Evolutionary conservation across 2,329 filamentous ascomycete genomes (phyloP).

Genomic region (Diaporthe sp.): DNA sequence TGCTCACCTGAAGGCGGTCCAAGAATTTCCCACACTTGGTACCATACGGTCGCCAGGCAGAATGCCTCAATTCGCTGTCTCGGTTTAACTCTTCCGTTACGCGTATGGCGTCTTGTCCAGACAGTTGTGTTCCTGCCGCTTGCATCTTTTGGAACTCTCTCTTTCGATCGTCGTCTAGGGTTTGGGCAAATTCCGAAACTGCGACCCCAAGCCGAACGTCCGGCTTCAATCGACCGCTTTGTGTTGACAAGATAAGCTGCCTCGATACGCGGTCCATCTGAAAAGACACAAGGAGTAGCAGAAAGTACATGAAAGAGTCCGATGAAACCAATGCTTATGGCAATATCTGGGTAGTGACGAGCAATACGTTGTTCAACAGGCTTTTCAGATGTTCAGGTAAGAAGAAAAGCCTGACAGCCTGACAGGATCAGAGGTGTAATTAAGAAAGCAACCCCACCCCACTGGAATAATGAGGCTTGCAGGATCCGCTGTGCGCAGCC

Average conservation of each 20-base stretch:
- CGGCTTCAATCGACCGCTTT: constrained; percentile 14
- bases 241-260: neutral
- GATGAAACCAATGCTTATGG: neutral
- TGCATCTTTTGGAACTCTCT: neutral
- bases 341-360: neutral
- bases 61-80: constrained; percentile 35
- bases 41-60: constrained; percentile 23
- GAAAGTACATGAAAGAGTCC: neutral
- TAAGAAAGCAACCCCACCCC: neutral
- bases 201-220: constrained; percentile 13
- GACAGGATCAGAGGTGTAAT: neutral
- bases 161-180: neutral
- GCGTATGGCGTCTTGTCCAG: constrained; percentile 32
- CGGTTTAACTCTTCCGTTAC: constrained; percentile 41
- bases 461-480: neutral
- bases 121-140: neutral
- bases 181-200: constrained; percentile 8
- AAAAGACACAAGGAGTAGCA: neutral
- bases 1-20: constrained; percentile 27
- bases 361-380: neutral
- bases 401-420: neutral
- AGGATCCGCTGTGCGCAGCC: neutral
- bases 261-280: neutral
- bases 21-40: constrained; percentile 34
- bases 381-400: neutral